Evolutionary conservation across 2,329 filamentous ascomycete species (phyloP), one percentile per base, ranked within the genome.

Genomic region (Fusarium sp.): DNA sequence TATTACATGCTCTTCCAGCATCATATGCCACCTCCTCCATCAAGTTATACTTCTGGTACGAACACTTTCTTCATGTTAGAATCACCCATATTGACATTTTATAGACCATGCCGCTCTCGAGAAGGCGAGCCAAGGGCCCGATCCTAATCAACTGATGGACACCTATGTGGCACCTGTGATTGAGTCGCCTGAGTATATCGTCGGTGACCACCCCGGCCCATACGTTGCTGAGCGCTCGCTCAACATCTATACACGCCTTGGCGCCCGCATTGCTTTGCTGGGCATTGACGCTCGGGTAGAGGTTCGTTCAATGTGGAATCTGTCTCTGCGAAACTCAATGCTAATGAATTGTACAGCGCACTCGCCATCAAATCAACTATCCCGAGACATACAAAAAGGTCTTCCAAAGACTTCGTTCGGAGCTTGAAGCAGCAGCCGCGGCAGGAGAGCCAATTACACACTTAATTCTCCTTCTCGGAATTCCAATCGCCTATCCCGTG

Each of bases 1-100:
- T 98, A 98, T 82, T 99, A 99, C 80, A 89, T 98, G 88, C 88
- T 99, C 14, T 99, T 99, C 82, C 96, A 99, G 83, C 96, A 99
- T 76, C 95, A 98, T 77, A 84, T 97, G 54, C 89, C 95, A 17
- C 95, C 95, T 3, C 94, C 95, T 1, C 85, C 88, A 70, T 95
- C 93, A 35, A 97, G 95, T 2, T 98, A 92, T 80, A 97, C 94
- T 17, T 62, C 69, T 27, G 75, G 75, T 77, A 76, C 33, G 72
- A 44, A 25, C 38, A 15, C 25, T 35, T 14, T 15, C 36, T 31
- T 15, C 17, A 31, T 25, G n/a, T 18, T 35, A n/a, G 4, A 25
- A 57, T 27, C 31, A 44, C 15, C 18, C 27, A 36, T 55, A 35
- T 70, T 78, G 39, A 78, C 54, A 9, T 18, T 18, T 18, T 12